phyloP scores from a whole-genome alignment of 768 basidiomycete genomes.

The Macrocybe gigantea region DNA sequence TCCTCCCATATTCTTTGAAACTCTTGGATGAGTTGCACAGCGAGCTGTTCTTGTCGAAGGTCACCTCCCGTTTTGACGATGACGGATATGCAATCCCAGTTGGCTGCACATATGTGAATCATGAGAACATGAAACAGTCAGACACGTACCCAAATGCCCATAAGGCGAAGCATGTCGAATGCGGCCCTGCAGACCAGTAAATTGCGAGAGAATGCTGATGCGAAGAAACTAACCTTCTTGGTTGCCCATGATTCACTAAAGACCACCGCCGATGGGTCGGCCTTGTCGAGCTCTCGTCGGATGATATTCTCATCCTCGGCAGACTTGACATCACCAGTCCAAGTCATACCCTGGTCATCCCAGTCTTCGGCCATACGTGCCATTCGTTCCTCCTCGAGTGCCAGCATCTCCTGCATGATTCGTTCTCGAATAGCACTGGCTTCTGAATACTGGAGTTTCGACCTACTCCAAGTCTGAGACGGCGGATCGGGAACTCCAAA shows the following conservation, averaged over 20 bases:
- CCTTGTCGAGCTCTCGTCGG: conserved; percentile 86
- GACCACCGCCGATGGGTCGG: conserved; percentile 91
- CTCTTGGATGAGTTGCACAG: conserved; percentile 89
- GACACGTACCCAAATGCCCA: conserved; percentile 76
- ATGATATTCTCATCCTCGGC: conserved; percentile 94
- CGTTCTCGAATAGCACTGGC: conserved; percentile 88
- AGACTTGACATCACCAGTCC: conserved; percentile 52
- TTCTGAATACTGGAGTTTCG: conserved; percentile 75
- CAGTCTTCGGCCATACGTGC: conserved; percentile 75
- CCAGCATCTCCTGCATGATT: conserved; percentile 98
- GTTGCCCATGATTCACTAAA: conserved; percentile 93
- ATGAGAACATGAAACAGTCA: conserved; percentile 4
- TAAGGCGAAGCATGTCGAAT: conserved; percentile 94
- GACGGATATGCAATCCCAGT: conserved; percentile 89
- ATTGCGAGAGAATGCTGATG: background rate
- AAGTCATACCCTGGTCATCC: conserved; percentile 61
- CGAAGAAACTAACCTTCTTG: conserved; percentile 64
- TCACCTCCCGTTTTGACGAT: conserved; percentile 99
- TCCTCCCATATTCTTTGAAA: conserved; percentile 95
- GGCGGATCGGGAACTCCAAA: conserved; percentile 21
- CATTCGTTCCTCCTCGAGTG: conserved; percentile 95
- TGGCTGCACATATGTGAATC: conserved; percentile 34
- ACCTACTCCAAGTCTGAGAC: conserved; percentile 32
- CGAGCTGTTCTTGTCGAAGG: conserved; percentile 94
- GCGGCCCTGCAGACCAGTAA: conserved; percentile 48